Evolutionary conservation across 2,329 filamentous ascomycete species (phyloP).

Genomic region (Metarhizium rileyi): DNA sequence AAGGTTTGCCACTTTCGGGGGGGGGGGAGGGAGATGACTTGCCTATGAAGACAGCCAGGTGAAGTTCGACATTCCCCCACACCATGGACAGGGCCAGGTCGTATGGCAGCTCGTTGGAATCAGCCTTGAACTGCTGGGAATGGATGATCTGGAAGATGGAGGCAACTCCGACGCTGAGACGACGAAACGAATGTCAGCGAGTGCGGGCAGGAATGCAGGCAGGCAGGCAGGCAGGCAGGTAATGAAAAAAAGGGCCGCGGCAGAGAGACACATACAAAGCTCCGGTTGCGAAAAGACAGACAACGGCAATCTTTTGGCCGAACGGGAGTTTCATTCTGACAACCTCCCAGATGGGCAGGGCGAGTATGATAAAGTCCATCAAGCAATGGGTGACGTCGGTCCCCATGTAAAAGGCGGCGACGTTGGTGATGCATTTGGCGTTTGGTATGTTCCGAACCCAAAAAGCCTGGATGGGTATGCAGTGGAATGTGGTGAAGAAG

Average conservation of each 20-base stretch:
- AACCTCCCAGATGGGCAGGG: constrained; percentile 22
- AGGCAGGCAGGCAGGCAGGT: not conserved
- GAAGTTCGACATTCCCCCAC: constrained; percentile 21
- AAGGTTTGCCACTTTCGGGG: too few species aligned
- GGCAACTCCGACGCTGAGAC: constrained; percentile 16
- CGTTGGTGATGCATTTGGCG: constrained; percentile 17
- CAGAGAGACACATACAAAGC: constrained; percentile 12
- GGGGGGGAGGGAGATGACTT: too few species aligned
- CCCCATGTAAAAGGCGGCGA: constrained; percentile 22
- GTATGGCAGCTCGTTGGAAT: constrained; percentile 14
- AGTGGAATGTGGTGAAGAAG: constrained; percentile 23
- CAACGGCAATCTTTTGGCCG: constrained; percentile 19
- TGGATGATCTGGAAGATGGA: constrained; percentile 18
- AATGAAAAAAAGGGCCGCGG: not conserved
- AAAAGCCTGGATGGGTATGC: constrained; percentile 21
- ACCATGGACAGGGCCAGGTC: constrained; percentile 17
- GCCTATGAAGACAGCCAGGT: constrained; percentile 20
- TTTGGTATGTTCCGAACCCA: not conserved
- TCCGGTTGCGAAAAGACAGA: constrained; percentile 20
- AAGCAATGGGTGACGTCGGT: constrained; percentile 21
- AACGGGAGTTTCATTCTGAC: constrained; percentile 18
- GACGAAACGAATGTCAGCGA: not conserved
- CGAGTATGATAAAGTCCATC: constrained; percentile 22
- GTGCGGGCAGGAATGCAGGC: too few species aligned
- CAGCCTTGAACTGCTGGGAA: constrained; percentile 13